Evolutionary conservation across 257 asterid species (phyloP), one percentile per base, ranked within the genome.

Genomic region (Ligustrum vulgare): DNA sequence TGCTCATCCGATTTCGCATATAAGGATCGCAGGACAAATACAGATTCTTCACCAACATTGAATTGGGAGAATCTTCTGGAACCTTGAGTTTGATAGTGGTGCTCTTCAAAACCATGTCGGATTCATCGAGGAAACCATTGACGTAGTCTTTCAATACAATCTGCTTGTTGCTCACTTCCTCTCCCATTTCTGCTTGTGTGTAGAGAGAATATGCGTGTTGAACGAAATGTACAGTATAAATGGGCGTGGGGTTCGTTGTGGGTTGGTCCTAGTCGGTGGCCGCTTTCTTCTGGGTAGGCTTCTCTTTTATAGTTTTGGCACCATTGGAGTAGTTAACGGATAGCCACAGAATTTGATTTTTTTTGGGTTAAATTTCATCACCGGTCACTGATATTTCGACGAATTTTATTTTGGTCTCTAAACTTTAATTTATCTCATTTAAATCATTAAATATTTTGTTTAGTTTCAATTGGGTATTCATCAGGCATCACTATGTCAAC

Each of bases 21-120:
- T 70, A 70, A 15, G 74, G 74, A 25, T 70, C 74, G 16, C 74
- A 70, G 3, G 74, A 70, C 25, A 70, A 49, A 15, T 70, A 70
- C 39, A 70, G 74, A 70, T 70, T 70, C 65, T 70, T 70, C 74
- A 70, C 64, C 41, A 70, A 31, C 4, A 70, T 60, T 31, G 74
- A 58, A 35, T 45, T 60, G 74, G 54, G 34, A 12, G 41, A 45
- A 16, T 49, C 74, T 2, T 47, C 31, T 3, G 74, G 74, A 33
- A 70, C 65, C 65, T 70, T 45, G 22, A 70, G 65, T 31, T 47
- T 31, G 8, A 70, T 25, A 7, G 8, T 16, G 11, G 65, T 11
- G 12, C 64, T 12, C 56, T 23, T 45, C 25, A 70, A 20, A 6
- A 31, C 7, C 64, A 70, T 70, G 25, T 70, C 74, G 5, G 74